Conservation (phyloP, 2,329 filamentous ascomycete species). For the Chrysoporthe austroafricana region DNA sequence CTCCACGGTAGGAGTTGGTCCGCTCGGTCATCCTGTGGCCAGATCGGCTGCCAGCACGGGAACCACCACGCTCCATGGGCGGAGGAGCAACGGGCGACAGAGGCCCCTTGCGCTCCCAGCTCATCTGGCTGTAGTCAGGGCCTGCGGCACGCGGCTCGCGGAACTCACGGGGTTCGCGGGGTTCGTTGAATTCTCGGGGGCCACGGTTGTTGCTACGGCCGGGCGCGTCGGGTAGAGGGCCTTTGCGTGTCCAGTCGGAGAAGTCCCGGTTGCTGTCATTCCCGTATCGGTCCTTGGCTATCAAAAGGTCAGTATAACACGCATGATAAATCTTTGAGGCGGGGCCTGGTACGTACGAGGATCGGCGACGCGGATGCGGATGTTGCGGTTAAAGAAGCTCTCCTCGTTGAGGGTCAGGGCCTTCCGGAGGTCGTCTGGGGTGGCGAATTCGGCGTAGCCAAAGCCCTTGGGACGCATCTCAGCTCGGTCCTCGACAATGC, state of each 20-base stretch:
- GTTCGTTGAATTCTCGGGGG: constrained; percentile 62
- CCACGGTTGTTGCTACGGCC: constrained; percentile 51
- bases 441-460: constrained; percentile 93
- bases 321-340: not conserved
- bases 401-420: constrained; percentile 82
- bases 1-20: constrained; percentile 61
- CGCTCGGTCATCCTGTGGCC: constrained; percentile 55
- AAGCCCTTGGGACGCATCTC: constrained; percentile 96
- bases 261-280: constrained; percentile 76
- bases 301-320: constrained; percentile 41
- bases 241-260: constrained; percentile 90
- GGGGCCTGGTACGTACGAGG: constrained; percentile 73
- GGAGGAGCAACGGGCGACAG: constrained; percentile 67
- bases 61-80: constrained; percentile 51
- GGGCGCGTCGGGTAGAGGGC: constrained; percentile 59
- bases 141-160: constrained; percentile 27
- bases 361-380: constrained; percentile 94
- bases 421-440: constrained; percentile 86
- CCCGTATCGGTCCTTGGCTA: constrained; percentile 80
- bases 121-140: constrained; percentile 41
- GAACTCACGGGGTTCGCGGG: constrained; percentile 66
- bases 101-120: constrained; percentile 95
- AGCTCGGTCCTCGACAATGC: constrained; percentile 95
- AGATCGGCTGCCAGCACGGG: constrained; percentile 60
- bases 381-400: constrained; percentile 83